Percentiles rank a stretch among this genome's conserved stretches.
Conservation (phyloP, 192 early-diverging fungal species). For the Funneliformis geosporum region DNA sequence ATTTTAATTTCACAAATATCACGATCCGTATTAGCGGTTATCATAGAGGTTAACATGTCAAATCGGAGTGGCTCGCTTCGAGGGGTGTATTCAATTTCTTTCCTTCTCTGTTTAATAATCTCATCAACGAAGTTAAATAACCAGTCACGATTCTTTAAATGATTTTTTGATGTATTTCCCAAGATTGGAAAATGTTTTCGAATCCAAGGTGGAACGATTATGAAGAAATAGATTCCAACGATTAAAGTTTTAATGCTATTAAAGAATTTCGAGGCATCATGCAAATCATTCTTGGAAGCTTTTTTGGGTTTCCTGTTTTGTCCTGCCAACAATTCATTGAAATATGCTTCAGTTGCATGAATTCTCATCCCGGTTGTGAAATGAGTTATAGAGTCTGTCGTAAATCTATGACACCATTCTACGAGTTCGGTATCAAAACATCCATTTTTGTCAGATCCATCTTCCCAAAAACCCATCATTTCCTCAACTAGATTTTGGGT, state of each 20-base stretch:
- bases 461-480: constrained; percentile 2
- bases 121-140: background rate
- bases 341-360: background rate
- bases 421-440: background rate
- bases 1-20: background rate
- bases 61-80: background rate
- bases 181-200: background rate
- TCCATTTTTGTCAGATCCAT: background rate
- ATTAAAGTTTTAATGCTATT: background rate
- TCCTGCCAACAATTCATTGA: background rate
- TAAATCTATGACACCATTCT: constrained; percentile 10
- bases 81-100: background rate
- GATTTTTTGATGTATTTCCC: background rate
- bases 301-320: background rate
- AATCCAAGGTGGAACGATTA: background rate
- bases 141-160: background rate
- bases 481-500: background rate
- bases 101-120: constrained; percentile 9
- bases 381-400: constrained; percentile 7
- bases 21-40: constrained; percentile 5
- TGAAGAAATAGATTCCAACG: background rate
- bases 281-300: background rate
- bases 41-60: background rate
- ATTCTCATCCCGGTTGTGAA: background rate
- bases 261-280: background rate